These are phyloP conservation scores for Deuterostichococcus epilithicus DNA, from an alignment of 139 green algal species.

Conservation along the genomic window DNA sequence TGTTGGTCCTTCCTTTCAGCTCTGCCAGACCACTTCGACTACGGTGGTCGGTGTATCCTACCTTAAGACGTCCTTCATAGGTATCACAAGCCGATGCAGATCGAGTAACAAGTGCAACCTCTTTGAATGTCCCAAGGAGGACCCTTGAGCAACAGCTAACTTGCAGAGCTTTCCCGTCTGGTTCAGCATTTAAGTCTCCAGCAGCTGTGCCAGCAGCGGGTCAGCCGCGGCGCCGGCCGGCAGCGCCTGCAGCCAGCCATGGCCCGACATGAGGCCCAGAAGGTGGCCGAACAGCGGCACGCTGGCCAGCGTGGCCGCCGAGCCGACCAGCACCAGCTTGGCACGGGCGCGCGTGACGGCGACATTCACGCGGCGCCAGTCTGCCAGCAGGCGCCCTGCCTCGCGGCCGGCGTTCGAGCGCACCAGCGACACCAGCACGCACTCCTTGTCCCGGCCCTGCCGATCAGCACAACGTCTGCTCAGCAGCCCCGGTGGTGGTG, in stretches of 20 bases:
- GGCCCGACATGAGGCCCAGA: conserved; percentile 7
- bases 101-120: no score
- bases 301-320: conserved; percentile 35
- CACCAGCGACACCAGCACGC: conserved; percentile 73
- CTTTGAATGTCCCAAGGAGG: no score
- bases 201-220: no score
- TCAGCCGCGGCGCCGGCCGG: not conserved
- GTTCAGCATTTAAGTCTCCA: no score
- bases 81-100: no score
- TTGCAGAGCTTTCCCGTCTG: no score
- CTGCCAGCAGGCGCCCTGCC: conserved; percentile 62
- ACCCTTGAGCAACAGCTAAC: no score
- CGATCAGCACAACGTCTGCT: not conserved
- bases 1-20: no score
- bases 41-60: no score
- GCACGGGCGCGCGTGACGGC: conserved; percentile 79
- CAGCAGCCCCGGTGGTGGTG: no score
- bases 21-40: no score
- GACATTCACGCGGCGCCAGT: conserved; percentile 92
- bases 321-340: conserved; percentile 81
- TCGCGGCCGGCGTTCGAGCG: conserved; percentile 51
- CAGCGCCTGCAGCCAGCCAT: conserved; percentile 21
- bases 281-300: conserved; percentile 39
- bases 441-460: conserved; percentile 78
- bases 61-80: no score